Percentiles rank a stretch among this genome's conserved stretches.
These are phyloP conservation scores for Diaporthe humulicola DNA, from an alignment of 2,329 filamentous ascomycete genomes.

Conservation along the genomic window DNA sequence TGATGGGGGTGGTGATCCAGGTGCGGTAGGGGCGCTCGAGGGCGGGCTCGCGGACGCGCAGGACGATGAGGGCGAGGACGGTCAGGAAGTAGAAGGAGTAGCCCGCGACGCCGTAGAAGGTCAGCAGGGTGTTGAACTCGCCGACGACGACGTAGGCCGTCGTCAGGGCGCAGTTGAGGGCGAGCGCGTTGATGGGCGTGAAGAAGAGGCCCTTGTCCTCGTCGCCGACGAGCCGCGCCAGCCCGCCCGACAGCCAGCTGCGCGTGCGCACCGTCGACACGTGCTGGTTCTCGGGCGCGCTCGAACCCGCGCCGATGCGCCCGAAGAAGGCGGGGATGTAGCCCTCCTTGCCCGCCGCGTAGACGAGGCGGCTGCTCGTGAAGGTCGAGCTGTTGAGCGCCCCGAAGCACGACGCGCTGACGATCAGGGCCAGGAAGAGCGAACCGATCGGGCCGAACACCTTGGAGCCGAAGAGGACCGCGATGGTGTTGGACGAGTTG, in stretches of 20 bases:
- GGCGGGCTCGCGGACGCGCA: conserved; percentile 87
- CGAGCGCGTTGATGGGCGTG: conserved; percentile 93
- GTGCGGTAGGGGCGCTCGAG: conserved; percentile 93
- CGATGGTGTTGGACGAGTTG: conserved; percentile 93
- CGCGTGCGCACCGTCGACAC: conserved; percentile 62
- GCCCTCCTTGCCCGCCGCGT: conserved; percentile 94
- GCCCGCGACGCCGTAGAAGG: conserved; percentile 96
- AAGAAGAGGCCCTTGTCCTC: conserved; percentile 86
- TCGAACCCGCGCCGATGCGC: conserved; percentile 77
- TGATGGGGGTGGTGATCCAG: conserved; percentile 97
- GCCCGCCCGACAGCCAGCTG: conserved; percentile 69
- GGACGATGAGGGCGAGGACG: conserved; percentile 90
- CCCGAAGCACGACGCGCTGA: conserved; percentile 92
- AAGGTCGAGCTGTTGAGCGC: conserved; percentile 95
- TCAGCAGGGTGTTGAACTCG: conserved; percentile 91
- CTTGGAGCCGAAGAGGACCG: conserved; percentile 90
- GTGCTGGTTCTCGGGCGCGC: conserved; percentile 52
- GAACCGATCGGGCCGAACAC: conserved; percentile 90
- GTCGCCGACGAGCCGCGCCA: conserved; percentile 79
- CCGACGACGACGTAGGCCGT: conserved; percentile 84
- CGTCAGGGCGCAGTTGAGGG: conserved; percentile 83
- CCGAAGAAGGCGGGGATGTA: conserved; percentile 90
- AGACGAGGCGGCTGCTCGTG: conserved; percentile 91
- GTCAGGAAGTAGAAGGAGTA: conserved; percentile 98
- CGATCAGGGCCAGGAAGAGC: conserved; percentile 87